Evolutionary conservation across 306 rosid genomes (phyloP).

Genomic region (Bauhinia variegata): DNA sequence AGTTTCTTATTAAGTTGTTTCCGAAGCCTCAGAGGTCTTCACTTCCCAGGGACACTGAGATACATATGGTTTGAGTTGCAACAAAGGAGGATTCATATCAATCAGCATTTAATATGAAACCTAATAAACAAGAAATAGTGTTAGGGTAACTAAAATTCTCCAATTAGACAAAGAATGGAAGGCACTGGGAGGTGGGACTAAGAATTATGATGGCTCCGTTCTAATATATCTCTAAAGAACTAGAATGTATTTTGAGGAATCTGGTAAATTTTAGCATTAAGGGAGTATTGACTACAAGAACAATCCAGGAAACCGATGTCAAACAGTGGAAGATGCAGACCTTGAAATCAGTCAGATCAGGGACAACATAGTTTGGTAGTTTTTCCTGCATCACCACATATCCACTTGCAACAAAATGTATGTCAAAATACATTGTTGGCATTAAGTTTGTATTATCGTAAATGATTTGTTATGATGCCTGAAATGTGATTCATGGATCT

Average conservation of each 20-base stretch:
- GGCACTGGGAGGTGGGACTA: background rate
- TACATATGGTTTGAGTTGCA: constrained; percentile 61
- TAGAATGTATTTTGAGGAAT: background rate
- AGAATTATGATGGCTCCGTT: background rate
- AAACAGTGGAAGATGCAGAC: constrained; percentile 36
- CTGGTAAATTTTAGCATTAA: constrained; percentile 9
- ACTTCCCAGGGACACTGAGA: constrained; percentile 47
- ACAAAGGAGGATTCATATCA: background rate
- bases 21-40: constrained; percentile 41
- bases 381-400: constrained; percentile 59
- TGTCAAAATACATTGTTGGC: background rate
- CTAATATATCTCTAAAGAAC: too few species aligned
- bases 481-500: too few species aligned
- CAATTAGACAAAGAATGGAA: too few species aligned
- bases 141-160: background rate
- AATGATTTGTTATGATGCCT: background rate
- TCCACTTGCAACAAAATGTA: constrained; percentile 51
- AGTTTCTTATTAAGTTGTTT: constrained; percentile 28
- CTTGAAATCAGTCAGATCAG: constrained; percentile 63
- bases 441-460: background rate
- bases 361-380: constrained; percentile 66
- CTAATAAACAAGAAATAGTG: background rate
- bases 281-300: background rate
- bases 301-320: background rate
- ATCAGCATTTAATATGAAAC: constrained; percentile 18